Evolutionary conservation across 2,329 filamentous ascomycete species (phyloP).

Genomic region (Aureobasidium sp.): DNA sequence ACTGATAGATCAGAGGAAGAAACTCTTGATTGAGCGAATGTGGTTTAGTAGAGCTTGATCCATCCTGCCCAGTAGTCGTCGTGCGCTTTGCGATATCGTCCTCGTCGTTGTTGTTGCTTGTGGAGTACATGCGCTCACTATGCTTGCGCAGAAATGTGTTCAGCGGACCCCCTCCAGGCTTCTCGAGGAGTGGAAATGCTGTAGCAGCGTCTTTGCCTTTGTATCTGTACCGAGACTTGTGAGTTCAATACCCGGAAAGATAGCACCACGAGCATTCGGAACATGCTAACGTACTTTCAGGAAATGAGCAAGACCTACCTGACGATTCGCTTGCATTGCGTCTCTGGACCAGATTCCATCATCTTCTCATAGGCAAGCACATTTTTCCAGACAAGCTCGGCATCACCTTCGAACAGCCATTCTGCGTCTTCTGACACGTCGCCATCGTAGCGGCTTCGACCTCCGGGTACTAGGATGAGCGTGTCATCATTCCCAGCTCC

Average conservation of each 20-base stretch:
- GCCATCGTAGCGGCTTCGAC: not conserved
- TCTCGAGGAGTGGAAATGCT: not conserved
- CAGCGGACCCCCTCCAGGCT: not conserved
- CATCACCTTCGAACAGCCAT: not conserved
- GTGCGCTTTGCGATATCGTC: too few species aligned
- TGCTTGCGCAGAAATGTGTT: not conserved
- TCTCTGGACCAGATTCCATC: too few species aligned
- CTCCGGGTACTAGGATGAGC: not conserved
- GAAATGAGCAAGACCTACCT: too few species aligned
- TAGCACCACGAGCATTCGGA: too few species aligned
- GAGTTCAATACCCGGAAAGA: too few species aligned
- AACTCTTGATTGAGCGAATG: too few species aligned
- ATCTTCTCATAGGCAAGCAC: not conserved
- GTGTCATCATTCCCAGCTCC: not conserved
- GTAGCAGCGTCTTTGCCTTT: not conserved
- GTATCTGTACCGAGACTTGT: too few species aligned
- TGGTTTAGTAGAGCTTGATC: too few species aligned
- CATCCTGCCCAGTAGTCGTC: too few species aligned
- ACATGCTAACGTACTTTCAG: too few species aligned
- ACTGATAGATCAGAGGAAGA: not conserved
- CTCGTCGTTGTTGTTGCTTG: too few species aligned
- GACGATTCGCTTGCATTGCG: not conserved
- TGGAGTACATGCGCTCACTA: not conserved
- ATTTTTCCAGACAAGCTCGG: not conserved
- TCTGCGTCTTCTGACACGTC: not conserved